Conservation (phyloP, 2,329 filamentous ascomycete species). For the Phaeoacremonium minimum region DNA sequence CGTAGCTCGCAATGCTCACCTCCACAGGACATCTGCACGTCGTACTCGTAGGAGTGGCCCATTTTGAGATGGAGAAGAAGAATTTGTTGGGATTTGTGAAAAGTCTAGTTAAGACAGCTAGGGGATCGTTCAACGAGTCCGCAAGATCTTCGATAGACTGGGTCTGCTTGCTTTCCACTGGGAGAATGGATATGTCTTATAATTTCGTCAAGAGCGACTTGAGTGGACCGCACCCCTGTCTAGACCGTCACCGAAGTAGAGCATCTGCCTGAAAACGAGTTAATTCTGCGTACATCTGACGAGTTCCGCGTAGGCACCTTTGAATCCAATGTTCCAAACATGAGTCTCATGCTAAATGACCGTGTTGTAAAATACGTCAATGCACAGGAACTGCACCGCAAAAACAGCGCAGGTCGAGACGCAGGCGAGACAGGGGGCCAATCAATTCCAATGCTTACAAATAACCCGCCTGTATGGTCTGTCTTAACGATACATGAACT, state of each 20-base stretch:
- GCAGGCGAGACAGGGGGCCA: background rate
- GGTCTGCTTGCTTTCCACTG: background rate
- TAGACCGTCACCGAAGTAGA: background rate
- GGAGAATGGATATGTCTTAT: background rate
- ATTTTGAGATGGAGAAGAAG: background rate
- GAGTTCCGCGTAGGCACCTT: background rate
- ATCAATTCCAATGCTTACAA: background rate
- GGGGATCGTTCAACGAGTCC: slow-evolving; percentile 1
- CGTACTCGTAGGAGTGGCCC: background rate
- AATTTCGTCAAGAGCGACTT: slow-evolving; percentile 1
- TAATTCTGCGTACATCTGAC: slow-evolving; percentile 1
- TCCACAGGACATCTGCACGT: slow-evolving; percentile 2
- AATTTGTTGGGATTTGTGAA: slow-evolving; percentile 1
- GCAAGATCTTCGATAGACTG: background rate
- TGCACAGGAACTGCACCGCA: slow-evolving; percentile 1
- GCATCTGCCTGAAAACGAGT: slow-evolving; percentile 1
- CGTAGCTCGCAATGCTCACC: background rate
- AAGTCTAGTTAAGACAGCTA: background rate
- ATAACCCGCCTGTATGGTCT: background rate
- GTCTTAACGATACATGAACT: background rate
- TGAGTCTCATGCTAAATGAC: background rate
- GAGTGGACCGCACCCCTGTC: background rate
- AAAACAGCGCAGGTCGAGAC: slow-evolving; percentile 1
- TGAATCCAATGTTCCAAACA: background rate
- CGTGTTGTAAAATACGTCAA: background rate